These are phyloP conservation scores for Leptographium procerum DNA, from an alignment of 2,329 filamentous ascomycete genomes.

Conservation along the genomic window DNA sequence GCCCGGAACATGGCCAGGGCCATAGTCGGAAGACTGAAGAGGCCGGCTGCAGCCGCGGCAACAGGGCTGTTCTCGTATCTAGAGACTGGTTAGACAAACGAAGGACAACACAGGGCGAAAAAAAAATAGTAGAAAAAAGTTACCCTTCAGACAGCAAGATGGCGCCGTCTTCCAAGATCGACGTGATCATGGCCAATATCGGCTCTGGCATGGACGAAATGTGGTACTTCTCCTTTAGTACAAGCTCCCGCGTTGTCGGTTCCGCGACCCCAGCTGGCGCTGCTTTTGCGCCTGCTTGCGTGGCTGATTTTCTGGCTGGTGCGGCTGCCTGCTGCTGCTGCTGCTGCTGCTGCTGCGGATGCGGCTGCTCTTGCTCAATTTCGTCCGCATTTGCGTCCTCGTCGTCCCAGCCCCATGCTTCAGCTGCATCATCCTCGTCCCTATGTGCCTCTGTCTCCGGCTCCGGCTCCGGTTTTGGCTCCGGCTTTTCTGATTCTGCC, in stretches of 20 bases:
- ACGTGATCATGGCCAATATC: constrained; percentile 55
- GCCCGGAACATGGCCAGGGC: constrained; percentile 70
- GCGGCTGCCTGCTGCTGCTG: constrained; percentile 6
- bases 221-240: constrained; percentile 74
- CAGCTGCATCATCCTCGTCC: constrained; percentile 39
- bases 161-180: constrained; percentile 49
- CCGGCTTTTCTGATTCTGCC: constrained; percentile 1
- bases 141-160: constrained; percentile 43
- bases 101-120: neutral
- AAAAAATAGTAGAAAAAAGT: neutral
- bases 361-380: constrained; percentile 10
- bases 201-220: constrained; percentile 79
- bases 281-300: constrained; percentile 6
- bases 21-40: constrained; percentile 62
- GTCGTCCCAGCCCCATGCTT: constrained; percentile 78
- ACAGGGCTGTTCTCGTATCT: constrained; percentile 43
- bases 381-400: constrained; percentile 19
- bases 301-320: neutral
- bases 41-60: constrained; percentile 52
- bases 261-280: neutral
- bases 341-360: no score
- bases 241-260: constrained; percentile 48
- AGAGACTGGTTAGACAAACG: constrained; percentile 3
- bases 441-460: neutral
- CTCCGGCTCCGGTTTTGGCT: neutral